A percentile compares a stretch with the other conserved stretches of the same genome.
Evolutionary conservation across 441 rosid species (phyloP).

Genomic region (Lepidium campestre): DNA sequence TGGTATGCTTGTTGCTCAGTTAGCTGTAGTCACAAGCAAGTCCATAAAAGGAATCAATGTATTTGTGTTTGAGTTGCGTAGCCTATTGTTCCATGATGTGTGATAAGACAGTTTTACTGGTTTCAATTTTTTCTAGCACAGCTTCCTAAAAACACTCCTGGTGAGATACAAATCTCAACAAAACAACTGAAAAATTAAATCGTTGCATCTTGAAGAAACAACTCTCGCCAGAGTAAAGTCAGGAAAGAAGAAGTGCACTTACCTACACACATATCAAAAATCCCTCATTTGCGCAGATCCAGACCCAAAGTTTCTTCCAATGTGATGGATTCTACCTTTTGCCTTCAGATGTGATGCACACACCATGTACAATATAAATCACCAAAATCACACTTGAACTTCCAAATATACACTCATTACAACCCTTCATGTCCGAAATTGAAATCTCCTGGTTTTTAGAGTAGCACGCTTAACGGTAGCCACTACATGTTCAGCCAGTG

Average conservation of each 20-base stretch:
- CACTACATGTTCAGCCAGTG: constrained; percentile 18
- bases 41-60: not conserved
- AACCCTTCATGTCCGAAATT: not conserved
- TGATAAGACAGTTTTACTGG: not conserved
- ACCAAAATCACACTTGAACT: not conserved
- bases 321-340: not conserved
- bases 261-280: not conserved
- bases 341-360: not conserved
- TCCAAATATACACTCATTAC: not conserved
- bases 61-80: not conserved
- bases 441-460: constrained; percentile 16
- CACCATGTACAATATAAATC: not conserved
- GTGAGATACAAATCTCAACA: not conserved
- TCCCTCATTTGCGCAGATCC: not conserved
- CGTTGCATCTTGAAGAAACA: no score
- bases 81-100: not conserved
- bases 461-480: constrained; percentile 18
- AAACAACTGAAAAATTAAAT: no score
- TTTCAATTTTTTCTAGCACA: not conserved
- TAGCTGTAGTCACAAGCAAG: not conserved
- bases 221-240: not conserved
- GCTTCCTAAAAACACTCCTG: not conserved
- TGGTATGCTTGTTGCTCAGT: not conserved
- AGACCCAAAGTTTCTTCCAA: not conserved
- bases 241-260: not conserved